Conservation (phyloP, 306 rosid genomes). For the Medicago lupulina region DNA sequence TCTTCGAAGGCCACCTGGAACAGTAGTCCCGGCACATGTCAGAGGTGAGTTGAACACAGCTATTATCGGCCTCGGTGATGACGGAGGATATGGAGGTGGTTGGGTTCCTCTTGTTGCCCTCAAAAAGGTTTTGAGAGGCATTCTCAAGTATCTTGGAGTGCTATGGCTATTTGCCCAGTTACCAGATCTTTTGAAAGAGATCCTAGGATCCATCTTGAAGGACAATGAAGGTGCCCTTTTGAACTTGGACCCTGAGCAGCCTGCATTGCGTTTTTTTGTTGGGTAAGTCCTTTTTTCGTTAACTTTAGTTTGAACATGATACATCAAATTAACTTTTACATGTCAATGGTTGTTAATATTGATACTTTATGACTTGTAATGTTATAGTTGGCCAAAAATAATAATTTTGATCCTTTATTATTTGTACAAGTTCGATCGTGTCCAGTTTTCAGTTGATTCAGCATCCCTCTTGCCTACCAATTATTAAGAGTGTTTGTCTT, state of each 20-base stretch:
- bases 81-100: conserved; percentile 99
- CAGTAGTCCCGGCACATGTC: conserved; percentile 96
- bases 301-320: conserved; percentile 5
- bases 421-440: conserved; percentile 2
- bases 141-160: conserved; percentile 98
- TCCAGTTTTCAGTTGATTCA: background rate
- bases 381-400: conserved; percentile 19
- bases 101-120: conserved; percentile 99
- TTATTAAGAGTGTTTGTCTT: background rate
- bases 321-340: background rate
- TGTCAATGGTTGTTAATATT: conserved; percentile 6
- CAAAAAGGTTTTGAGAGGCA: conserved; percentile 95
- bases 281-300: conserved; percentile 63
- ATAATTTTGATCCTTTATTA: conserved; percentile 4
- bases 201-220: conserved; percentile 92
- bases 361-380: conserved; percentile 3
- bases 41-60: conserved; percentile 98
- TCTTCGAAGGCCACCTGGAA: conserved; percentile 82
- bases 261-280: conserved; percentile 96
- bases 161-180: conserved; percentile 98
- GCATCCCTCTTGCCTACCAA: background rate
- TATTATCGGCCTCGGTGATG: conserved; percentile 99
- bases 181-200: conserved; percentile 92
- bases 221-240: conserved; percentile 97
- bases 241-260: conserved; percentile 98